phyloP scores from a whole-genome alignment of 495 filamentous ascomycete genomes.

The Lineolata rhizophorae region DNA sequence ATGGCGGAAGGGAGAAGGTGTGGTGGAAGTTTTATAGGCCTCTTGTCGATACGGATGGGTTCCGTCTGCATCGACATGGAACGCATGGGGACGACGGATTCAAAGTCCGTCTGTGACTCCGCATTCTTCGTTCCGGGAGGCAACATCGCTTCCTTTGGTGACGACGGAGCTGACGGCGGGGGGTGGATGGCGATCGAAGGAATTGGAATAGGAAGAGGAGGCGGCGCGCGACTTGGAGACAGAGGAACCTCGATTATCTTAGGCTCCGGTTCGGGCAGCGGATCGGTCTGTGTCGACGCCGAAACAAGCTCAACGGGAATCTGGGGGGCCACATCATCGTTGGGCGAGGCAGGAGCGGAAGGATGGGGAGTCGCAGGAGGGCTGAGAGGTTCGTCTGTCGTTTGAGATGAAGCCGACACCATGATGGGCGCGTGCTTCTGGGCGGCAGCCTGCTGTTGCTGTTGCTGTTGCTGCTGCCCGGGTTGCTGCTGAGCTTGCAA shows the following conservation, averaged over 20 bases:
- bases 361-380: constrained; percentile 44
- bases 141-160: constrained; percentile 35
- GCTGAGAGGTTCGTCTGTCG: constrained; percentile 39
- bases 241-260: constrained; percentile 2
- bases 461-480: constrained; percentile 3
- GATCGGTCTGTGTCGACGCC: constrained; percentile 56
- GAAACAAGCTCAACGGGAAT: constrained; percentile 23
- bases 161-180: constrained; percentile 38
- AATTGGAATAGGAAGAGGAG: constrained; percentile 29
- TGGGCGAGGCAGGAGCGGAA: constrained; percentile 12
- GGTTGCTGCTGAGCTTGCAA: constrained; percentile 3
- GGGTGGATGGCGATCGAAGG: constrained; percentile 47
- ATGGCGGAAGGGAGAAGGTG: constrained; percentile 58
- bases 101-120: constrained; percentile 28
- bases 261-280: constrained; percentile 10
- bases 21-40: constrained; percentile 48
- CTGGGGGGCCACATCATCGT: constrained; percentile 9
- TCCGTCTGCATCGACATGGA: constrained; percentile 66
- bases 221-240: constrained; percentile 11
- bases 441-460: constrained; percentile 6
- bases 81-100: constrained; percentile 16
- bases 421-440: constrained; percentile 21
- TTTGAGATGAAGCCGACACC: constrained; percentile 55
- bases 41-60: constrained; percentile 56
- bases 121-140: constrained; percentile 42